Evolutionary conservation across 441 rosid species (phyloP).

Genomic region (Sinapis alba): DNA sequence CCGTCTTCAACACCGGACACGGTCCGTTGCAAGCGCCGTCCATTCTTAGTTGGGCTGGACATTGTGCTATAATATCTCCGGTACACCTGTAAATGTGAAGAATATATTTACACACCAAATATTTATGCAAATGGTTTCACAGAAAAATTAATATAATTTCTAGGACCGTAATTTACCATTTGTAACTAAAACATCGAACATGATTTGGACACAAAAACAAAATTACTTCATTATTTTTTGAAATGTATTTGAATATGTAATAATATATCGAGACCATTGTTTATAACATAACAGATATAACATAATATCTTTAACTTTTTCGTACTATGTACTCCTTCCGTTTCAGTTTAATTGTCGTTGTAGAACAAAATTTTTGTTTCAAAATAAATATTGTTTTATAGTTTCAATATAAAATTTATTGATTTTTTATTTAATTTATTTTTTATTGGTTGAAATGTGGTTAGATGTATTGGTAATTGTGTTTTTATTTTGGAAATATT

Average conservation of each 20-base stretch:
- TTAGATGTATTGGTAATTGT: no score
- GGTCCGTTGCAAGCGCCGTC: constrained; percentile 56
- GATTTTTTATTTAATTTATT: no score
- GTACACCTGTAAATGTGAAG: constrained; percentile 33
- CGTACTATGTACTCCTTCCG: no score
- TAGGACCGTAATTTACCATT: not conserved
- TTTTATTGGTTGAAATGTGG: no score
- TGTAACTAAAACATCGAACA: not conserved
- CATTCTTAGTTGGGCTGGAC: constrained; percentile 43
- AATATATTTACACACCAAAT: not conserved
- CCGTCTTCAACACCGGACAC: constrained; percentile 48
- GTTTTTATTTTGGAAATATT: no score
- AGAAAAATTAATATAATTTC: not conserved
- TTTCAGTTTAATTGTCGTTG: no score
- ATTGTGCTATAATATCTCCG: constrained; percentile 45
- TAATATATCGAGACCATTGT: not conserved
- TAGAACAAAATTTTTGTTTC: no score
- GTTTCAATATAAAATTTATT: no score
- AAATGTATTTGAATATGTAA: not conserved
- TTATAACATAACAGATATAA: not conserved
- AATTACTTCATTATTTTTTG: not conserved
- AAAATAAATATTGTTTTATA: no score
- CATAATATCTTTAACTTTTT: not conserved
- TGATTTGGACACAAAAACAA: not conserved
- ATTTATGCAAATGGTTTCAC: not conserved